Percentiles rank a stretch among this genome's conserved stretches.
These are phyloP conservation scores for Aspergillus haitiensis DNA, from an alignment of 495 filamentous ascomycete genomes.

Conservation along the genomic window DNA sequence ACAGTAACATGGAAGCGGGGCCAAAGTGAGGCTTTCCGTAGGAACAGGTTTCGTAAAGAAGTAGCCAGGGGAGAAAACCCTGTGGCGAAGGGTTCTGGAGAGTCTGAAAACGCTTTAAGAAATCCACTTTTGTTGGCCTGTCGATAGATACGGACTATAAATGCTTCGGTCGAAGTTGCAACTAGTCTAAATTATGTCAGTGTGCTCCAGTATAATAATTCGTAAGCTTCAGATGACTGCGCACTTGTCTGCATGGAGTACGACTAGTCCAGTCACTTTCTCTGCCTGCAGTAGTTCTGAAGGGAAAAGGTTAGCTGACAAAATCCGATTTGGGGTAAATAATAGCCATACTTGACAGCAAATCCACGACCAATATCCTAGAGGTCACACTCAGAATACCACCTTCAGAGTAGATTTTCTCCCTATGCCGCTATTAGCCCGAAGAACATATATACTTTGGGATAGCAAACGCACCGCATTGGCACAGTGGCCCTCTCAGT, in stretches of 20 bases:
- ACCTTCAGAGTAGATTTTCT: slow-evolving; percentile 85
- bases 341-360: slow-evolving; percentile 64
- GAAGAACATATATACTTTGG: background rate
- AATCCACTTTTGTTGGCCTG: slow-evolving; percentile 93
- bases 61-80: slow-evolving; percentile 87
- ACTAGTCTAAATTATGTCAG: slow-evolving; percentile 54
- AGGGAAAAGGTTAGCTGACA: slow-evolving; percentile 24
- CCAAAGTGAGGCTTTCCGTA: slow-evolving; percentile 86
- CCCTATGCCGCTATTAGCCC: slow-evolving; percentile 47
- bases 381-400: slow-evolving; percentile 97
- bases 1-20: slow-evolving; percentile 93
- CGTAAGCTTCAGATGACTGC: background rate
- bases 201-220: background rate
- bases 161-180: slow-evolving; percentile 89
- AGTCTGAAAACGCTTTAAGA: slow-evolving; percentile 94
- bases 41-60: slow-evolving; percentile 91
- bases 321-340: background rate
- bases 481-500: slow-evolving; percentile 88
- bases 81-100: slow-evolving; percentile 84
- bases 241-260: slow-evolving; percentile 82
- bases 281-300: slow-evolving; percentile 71
- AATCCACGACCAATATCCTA: slow-evolving; percentile 89
- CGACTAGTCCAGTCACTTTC: slow-evolving; percentile 82
- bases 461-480: slow-evolving; percentile 49
- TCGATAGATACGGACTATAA: slow-evolving; percentile 89